These are phyloP conservation scores for Cnidoscolus chayamansa DNA, from an alignment of 441 rosid species.

Conservation along the genomic window DNA sequence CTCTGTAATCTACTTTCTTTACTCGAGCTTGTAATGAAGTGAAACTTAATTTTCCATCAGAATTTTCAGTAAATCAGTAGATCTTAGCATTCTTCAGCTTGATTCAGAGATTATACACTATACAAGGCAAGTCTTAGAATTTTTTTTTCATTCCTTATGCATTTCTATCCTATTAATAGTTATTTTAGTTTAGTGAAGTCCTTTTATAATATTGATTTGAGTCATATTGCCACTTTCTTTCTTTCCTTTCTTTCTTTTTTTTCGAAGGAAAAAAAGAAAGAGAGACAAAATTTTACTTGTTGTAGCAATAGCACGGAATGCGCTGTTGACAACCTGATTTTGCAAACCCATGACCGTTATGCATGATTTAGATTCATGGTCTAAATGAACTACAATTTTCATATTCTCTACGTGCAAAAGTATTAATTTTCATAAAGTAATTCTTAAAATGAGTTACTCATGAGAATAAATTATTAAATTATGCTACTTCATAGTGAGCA, in stretches of 20 bases:
- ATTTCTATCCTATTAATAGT: neutral
- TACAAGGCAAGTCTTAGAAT: neutral
- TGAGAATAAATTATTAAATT: neutral
- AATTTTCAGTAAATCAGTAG: neutral
- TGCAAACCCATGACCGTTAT: neutral
- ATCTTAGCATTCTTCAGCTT: neutral
- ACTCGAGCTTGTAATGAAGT: neutral
- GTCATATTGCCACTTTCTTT: neutral
- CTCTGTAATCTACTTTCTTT: neutral
- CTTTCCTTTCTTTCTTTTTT: neutral
- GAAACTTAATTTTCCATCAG: neutral
- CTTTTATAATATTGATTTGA: neutral
- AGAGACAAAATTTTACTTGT: neutral
- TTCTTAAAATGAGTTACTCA: neutral
- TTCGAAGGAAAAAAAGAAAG: too few relatives aligned
- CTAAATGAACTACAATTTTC: neutral
- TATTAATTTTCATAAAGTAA: neutral
- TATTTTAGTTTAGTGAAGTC: neutral
- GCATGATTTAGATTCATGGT: neutral
- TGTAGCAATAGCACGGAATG: neutral
- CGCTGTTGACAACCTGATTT: neutral
- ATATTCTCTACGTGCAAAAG: neutral
- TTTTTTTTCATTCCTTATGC: neutral
- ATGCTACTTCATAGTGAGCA: neutral
- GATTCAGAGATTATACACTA: neutral